phyloP scores from a whole-genome alignment of 148 eudicot species.

The Agrostemma githago region DNA sequence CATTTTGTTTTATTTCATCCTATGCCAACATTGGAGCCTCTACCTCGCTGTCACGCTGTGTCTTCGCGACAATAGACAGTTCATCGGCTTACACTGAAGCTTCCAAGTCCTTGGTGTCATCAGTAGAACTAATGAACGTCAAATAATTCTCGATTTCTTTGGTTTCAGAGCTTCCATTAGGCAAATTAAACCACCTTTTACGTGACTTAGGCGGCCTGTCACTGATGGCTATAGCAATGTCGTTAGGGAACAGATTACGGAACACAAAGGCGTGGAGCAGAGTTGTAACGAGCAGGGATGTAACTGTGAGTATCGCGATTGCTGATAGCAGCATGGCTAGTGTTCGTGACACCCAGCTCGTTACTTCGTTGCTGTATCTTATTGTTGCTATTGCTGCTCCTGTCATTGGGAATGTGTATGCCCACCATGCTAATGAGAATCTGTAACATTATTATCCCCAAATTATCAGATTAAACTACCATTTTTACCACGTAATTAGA shows the following conservation, averaged over 20 bases:
- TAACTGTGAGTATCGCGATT: conserved; percentile 46
- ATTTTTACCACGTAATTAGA: background rate
- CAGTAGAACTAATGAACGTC: conserved; percentile 30
- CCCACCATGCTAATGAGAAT: conserved; percentile 97
- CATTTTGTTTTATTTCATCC: background rate
- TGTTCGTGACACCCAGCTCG: conserved; percentile 37
- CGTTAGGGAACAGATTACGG: conserved; percentile 75
- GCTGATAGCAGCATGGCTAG: conserved; percentile 39
- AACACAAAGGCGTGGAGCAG: conserved; percentile 63
- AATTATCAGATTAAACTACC: background rate
- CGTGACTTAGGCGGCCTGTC: conserved; percentile 47
- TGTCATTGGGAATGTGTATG: conserved; percentile 95
- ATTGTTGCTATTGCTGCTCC: conserved; percentile 87
- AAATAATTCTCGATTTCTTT: conserved; percentile 44
- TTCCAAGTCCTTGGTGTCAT: conserved; percentile 36
- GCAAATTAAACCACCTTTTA: conserved; percentile 49
- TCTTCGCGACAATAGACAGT: conserved; percentile 3
- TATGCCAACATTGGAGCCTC: conserved; percentile 11
- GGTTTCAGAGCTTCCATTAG: conserved; percentile 39
- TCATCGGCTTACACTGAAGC: conserved; percentile 24
- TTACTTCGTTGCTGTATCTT: conserved; percentile 54
- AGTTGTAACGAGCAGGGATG: conserved; percentile 51
- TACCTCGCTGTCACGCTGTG: background rate
- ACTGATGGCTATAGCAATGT: conserved; percentile 77
- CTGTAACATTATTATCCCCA: conserved; percentile 18